phyloP scores from a whole-genome alignment of 2,329 filamentous ascomycete genomes.

The Neonectria coccinea region DNA sequence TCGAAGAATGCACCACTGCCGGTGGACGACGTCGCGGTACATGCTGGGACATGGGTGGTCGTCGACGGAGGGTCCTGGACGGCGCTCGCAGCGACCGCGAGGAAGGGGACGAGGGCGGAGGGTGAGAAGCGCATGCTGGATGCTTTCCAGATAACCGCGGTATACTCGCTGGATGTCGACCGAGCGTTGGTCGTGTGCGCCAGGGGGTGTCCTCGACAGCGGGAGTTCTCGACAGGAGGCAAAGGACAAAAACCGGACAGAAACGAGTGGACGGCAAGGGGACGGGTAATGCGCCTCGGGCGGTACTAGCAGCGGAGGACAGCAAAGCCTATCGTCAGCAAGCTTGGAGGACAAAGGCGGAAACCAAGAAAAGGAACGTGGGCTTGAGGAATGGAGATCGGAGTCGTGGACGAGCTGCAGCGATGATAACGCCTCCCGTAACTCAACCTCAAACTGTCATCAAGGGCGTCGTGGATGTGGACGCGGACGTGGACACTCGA shows the following conservation, averaged over 20 bases:
- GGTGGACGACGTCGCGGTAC: conserved; percentile 67
- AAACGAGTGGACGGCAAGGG: neutral
- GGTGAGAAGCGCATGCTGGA: conserved; percentile 45
- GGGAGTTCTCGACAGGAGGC: conserved; percentile 5
- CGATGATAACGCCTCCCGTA: conserved; percentile 24
- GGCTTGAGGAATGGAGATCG: neutral
- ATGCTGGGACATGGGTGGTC: conserved; percentile 60
- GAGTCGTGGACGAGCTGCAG: conserved; percentile 1
- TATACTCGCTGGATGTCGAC: conserved; percentile 2
- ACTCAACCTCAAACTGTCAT: conserved; percentile 32
- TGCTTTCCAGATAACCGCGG: neutral
- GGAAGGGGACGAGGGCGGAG: conserved; percentile 50
- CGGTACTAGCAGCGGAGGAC: conserved; percentile 8
- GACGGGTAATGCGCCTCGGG: conserved; percentile 23
- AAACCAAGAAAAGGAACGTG: conserved; percentile 23
- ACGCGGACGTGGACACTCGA: conserved; percentile 13
- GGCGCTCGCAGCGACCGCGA: conserved; percentile 50
- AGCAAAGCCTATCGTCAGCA: conserved; percentile 1
- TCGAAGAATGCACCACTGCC: conserved; percentile 71
- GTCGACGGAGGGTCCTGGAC: conserved; percentile 54
- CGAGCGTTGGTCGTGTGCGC: neutral
- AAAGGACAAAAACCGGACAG: neutral
- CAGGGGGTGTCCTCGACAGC: neutral
- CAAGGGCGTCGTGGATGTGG: conserved; percentile 16
- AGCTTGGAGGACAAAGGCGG: neutral